Evolutionary conservation across 768 basidiomycete genomes (phyloP).

Genomic region (Floccularia luteovirens): DNA sequence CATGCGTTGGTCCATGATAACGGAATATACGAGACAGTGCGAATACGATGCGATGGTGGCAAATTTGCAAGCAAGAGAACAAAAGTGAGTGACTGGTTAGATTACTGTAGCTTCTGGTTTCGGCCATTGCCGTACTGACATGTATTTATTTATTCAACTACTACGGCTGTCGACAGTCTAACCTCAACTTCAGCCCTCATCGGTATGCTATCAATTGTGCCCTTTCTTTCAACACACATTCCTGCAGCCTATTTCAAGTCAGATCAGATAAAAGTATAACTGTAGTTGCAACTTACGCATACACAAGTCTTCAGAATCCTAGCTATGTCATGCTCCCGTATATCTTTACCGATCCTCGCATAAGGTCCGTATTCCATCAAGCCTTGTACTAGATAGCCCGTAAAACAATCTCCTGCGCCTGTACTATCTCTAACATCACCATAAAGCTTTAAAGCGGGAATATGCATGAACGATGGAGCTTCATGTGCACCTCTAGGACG

Average conservation of each 20-base stretch:
- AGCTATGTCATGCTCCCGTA: conserved; percentile 21
- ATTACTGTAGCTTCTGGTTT: too few species aligned
- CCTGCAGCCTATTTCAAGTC: conserved; percentile 39
- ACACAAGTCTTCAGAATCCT: conserved; percentile 29
- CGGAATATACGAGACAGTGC: not conserved
- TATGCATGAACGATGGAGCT: conserved; percentile 19
- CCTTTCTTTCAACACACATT: conserved; percentile 50
- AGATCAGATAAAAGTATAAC: not conserved
- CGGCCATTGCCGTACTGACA: too few species aligned
- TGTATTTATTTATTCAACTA: too few species aligned
- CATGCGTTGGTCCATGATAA: conserved; percentile 16
- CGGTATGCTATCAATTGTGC: conserved; percentile 55
- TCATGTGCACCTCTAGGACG: conserved; percentile 9
- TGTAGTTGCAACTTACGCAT: conserved; percentile 24
- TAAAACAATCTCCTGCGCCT: conserved; percentile 60
- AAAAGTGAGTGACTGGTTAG: too few species aligned
- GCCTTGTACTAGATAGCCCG: conserved; percentile 50
- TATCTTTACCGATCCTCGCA: conserved; percentile 15
- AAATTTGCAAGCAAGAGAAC: not conserved
- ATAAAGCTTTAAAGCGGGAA: conserved; percentile 39
- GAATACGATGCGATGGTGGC: not conserved
- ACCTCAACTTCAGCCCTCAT: conserved; percentile 27
- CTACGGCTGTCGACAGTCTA: too few species aligned
- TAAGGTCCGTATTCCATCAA: conserved; percentile 34
- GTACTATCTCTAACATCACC: conserved; percentile 44